These are phyloP conservation scores for Durusdinium trenchii DNA, from an alignment of 73 alveolate species.

Conservation along the genomic window DNA sequence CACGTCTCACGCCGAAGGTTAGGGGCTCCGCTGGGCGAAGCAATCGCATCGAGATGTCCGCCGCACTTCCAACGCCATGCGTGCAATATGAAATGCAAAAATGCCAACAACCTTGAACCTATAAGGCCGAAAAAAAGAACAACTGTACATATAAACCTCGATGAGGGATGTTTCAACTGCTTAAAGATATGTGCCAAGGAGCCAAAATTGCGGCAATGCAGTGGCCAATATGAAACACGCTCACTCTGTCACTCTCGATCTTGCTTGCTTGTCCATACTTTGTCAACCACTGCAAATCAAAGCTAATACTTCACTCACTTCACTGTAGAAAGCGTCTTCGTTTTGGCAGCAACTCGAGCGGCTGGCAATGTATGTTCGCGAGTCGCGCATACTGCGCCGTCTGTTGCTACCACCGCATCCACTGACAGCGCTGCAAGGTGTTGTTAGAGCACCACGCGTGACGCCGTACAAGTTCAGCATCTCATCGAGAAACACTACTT, in stretches of 20 bases:
- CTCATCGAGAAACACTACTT: too few relatives aligned
- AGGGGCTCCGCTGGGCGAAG: background rate
- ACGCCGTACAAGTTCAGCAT: too few relatives aligned
- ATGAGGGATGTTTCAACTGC: background rate
- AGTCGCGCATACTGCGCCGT: conserved; percentile 5
- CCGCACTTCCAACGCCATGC: conserved; percentile 37
- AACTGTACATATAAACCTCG: background rate
- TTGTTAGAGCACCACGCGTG: background rate
- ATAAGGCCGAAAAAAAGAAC: background rate
- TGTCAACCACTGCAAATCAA: too few relatives aligned
- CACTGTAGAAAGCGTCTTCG: background rate
- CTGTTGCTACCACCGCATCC: background rate
- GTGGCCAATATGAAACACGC: background rate
- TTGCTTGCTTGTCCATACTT: too few relatives aligned
- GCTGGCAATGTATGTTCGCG: conserved; percentile 11
- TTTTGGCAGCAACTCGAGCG: conserved; percentile 61
- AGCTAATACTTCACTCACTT: too few relatives aligned
- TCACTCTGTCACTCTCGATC: too few relatives aligned
- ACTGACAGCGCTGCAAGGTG: conserved; percentile 14
- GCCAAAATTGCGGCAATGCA: background rate
- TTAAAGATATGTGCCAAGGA: too few relatives aligned
- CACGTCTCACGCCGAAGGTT: background rate
- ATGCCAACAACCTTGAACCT: background rate
- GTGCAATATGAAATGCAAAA: background rate
- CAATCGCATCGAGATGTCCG: background rate